Percentiles rank a stretch among this genome's conserved stretches.
Evolutionary conservation across 805 yeast genomes (phyloP).

Genomic region (Ogataea kodamae): DNA sequence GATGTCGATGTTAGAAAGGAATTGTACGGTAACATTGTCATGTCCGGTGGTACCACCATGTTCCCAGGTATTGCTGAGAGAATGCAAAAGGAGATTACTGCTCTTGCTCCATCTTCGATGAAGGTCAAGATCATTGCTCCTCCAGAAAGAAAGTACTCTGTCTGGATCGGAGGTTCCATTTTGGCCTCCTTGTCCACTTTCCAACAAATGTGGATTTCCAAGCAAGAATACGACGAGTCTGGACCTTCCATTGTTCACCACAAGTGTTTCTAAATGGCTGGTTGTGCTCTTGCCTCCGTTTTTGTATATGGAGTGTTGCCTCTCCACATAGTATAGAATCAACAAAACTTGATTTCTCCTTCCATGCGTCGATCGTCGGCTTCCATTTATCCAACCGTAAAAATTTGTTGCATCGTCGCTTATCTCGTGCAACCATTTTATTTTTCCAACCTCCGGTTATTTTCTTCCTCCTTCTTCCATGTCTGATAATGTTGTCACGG

Average conservation of each 20-base stretch:
- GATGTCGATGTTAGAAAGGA: conserved; percentile 99
- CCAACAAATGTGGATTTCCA: conserved; percentile 99
- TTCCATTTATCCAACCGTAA: conserved; percentile 1
- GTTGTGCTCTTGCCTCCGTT: conserved; percentile 10
- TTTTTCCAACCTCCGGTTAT: conserved; percentile 1
- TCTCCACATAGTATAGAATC: conserved; percentile 13
- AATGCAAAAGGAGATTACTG: conserved; percentile 99
- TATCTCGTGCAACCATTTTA: conserved; percentile 11
- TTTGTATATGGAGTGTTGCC: conserved; percentile 13
- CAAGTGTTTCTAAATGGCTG: conserved; percentile 72
- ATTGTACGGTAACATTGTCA: conserved; percentile 97
- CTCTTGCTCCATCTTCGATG: conserved; percentile 99
- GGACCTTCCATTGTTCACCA: conserved; percentile 99
- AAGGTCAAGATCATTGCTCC: conserved; percentile 99
- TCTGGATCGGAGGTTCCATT: conserved; percentile 99
- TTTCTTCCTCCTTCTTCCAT: conserved; percentile 1
- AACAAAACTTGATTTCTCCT: conserved; percentile 13
- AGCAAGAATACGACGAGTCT: conserved; percentile 99
- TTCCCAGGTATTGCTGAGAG: conserved; percentile 99
- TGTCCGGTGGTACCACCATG: conserved; percentile 99
- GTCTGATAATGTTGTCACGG: conserved; percentile 6
- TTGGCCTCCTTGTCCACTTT: conserved; percentile 97
- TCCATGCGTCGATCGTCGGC: conserved; percentile 8
- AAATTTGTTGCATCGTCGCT: conserved; percentile 6
- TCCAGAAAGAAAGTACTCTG: conserved; percentile 98